Conservation (phyloP, 225 moss, liverwort and hornwort genomes). For the Polytrichum commune region DNA sequence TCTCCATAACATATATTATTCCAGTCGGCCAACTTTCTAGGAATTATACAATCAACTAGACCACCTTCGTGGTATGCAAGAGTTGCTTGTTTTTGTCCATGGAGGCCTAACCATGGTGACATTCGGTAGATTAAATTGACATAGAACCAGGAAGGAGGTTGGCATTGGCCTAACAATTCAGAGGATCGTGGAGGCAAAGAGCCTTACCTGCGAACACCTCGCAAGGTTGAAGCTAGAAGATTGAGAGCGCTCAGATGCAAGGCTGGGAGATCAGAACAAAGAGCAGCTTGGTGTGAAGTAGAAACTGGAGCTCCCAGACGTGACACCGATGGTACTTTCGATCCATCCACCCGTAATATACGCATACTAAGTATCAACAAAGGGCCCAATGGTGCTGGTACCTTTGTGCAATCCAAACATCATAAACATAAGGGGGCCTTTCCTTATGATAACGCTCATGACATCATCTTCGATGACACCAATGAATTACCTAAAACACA, state of each 20-base stretch:
- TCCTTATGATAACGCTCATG: too few species aligned
- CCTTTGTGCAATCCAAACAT: conserved; percentile 39
- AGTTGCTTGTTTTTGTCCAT: too few species aligned
- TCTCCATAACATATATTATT: too few species aligned
- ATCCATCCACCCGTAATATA: conserved; percentile 92
- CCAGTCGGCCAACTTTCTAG: too few species aligned
- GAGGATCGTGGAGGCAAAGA: not conserved
- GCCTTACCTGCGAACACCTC: conserved; percentile 81
- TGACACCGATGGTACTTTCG: conserved; percentile 57
- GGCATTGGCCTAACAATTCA: too few species aligned
- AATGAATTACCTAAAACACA: too few species aligned
- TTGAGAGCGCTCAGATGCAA: conserved; percentile 94
- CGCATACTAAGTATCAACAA: conserved; percentile 83
- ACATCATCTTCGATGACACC: too few species aligned
- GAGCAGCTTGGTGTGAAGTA: conserved; percentile 86
- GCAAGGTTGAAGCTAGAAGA: conserved; percentile 82
- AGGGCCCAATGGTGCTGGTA: conserved; percentile 85
- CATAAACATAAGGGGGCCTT: conserved; percentile 2
- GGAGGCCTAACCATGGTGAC: too few species aligned
- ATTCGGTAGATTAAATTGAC: too few species aligned
- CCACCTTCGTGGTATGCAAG: too few species aligned
- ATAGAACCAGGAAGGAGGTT: too few species aligned
- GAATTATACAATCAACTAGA: too few species aligned
- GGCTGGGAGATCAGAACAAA: conserved; percentile 90
- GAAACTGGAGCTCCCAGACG: conserved; percentile 55